Conservation (phyloP, 495 filamentous ascomycete genomes). For the Penicillium malachiteum region DNA sequence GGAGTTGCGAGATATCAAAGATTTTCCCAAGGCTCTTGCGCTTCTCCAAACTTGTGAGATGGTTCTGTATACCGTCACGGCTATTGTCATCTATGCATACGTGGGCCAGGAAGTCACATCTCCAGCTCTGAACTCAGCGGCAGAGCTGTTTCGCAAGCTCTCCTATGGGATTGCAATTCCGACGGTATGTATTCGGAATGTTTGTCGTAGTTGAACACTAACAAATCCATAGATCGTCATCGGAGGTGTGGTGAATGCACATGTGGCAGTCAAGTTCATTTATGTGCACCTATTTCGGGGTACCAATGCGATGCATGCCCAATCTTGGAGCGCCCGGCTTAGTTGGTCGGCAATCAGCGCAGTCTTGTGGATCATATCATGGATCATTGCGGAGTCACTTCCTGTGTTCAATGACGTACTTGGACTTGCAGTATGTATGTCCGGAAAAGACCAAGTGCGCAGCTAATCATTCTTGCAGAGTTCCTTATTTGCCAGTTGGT, state of each 20-base stretch:
- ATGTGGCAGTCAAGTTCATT: conserved; percentile 56
- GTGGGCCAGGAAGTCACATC: conserved; percentile 61
- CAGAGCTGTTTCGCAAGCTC: conserved; percentile 57
- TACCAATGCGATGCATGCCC: conserved; percentile 47
- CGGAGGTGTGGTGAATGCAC: conserved; percentile 62
- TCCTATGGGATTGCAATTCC: conserved; percentile 72
- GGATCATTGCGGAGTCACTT: conserved; percentile 63
- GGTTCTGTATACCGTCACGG: conserved; percentile 63
- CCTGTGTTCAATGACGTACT: conserved; percentile 65
- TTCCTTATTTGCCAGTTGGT: conserved; percentile 27
- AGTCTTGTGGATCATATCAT: conserved; percentile 56
- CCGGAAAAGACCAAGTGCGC: neutral
- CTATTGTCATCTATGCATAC: conserved; percentile 65
- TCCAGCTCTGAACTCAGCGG: conserved; percentile 65
- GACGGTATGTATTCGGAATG: conserved; percentile 35
- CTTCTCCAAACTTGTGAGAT: conserved; percentile 60
- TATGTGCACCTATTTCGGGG: conserved; percentile 55
- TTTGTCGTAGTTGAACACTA: neutral
- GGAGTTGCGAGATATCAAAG: conserved; percentile 62
- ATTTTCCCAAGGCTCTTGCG: conserved; percentile 61
- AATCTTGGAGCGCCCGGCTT: conserved; percentile 35
- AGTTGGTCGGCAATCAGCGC: conserved; percentile 55
- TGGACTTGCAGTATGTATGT: conserved; percentile 31
- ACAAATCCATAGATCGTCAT: conserved; percentile 31
- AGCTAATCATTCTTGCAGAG: conserved; percentile 13